Conservation (phyloP, 345 rosid species). For the Populus alba region DNA sequence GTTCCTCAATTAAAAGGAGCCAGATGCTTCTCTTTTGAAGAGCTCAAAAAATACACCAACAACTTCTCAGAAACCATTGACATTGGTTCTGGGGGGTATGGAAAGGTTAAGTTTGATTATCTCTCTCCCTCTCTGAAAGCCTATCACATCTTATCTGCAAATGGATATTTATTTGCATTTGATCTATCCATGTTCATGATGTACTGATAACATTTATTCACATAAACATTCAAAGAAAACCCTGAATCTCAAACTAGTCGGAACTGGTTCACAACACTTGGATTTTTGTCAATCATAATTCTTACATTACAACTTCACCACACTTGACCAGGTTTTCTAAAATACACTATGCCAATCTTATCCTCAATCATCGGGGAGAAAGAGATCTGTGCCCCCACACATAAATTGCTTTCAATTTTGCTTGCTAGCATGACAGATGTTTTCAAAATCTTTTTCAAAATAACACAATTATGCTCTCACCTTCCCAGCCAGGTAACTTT, state of each 20-base stretch:
- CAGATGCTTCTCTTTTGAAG: constrained; percentile 57
- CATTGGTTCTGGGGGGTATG: constrained; percentile 88
- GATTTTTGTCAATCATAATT: background rate
- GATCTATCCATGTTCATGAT: background rate
- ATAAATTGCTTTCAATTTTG: no score
- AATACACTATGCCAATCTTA: background rate
- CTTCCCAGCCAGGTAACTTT: background rate
- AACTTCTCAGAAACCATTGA: constrained; percentile 68
- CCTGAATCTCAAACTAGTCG: background rate
- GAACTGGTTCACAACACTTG: background rate
- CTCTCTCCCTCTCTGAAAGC: background rate
- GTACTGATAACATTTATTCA: no score
- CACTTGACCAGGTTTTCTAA: background rate
- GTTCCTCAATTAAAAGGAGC: constrained; percentile 80
- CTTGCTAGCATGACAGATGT: no score
- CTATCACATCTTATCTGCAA: background rate
- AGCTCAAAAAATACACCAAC: constrained; percentile 60
- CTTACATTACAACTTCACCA: background rate
- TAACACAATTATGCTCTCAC: background rate
- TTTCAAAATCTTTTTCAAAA: no score
- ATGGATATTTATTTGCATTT: background rate
- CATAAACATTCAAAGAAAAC: background rate
- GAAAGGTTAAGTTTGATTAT: constrained; percentile 48
- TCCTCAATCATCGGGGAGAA: background rate
- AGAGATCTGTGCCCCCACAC: background rate